A percentile compares a stretch with the other conserved stretches of the same genome.
Evolutionary conservation across 768 basidiomycete genomes (phyloP).

Genomic region (Suillus alpinus): DNA sequence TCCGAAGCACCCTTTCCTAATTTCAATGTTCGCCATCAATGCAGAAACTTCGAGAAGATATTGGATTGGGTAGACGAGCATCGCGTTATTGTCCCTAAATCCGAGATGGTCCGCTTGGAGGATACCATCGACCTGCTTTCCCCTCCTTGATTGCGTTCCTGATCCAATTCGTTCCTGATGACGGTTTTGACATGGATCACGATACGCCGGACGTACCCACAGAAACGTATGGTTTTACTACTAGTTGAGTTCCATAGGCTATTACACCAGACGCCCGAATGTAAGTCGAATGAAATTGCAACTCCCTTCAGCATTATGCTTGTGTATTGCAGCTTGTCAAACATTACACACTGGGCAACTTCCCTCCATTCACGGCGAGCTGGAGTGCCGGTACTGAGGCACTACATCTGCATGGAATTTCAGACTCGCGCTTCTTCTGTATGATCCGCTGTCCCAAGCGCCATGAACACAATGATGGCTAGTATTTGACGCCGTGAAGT

Average conservation of each 20-base stretch:
- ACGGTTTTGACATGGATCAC: background rate
- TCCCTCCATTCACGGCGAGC: no score
- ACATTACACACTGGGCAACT: no score
- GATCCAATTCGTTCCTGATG: background rate
- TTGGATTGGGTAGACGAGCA: background rate
- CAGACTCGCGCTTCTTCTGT: no score
- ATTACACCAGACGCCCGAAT: background rate
- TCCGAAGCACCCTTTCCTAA: background rate
- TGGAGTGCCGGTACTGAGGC: no score
- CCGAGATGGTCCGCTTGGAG: background rate
- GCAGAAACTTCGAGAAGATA: background rate
- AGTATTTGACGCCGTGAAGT: no score
- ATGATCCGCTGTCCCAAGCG: no score
- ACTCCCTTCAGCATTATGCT: slow-evolving; percentile 4
- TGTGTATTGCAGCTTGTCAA: no score
- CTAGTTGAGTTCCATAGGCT: background rate
- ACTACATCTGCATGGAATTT: no score
- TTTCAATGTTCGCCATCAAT: background rate
- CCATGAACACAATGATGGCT: no score
- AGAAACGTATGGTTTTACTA: background rate
- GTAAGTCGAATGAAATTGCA: background rate
- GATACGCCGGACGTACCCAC: background rate
- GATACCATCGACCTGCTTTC: background rate
- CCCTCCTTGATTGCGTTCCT: background rate
- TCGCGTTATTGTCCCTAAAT: background rate